Percentiles rank a stretch among this genome's conserved stretches.
Evolutionary conservation across 352 stramenopile species (phyloP).

Genomic region (Halophytophthora batemanensis): DNA sequence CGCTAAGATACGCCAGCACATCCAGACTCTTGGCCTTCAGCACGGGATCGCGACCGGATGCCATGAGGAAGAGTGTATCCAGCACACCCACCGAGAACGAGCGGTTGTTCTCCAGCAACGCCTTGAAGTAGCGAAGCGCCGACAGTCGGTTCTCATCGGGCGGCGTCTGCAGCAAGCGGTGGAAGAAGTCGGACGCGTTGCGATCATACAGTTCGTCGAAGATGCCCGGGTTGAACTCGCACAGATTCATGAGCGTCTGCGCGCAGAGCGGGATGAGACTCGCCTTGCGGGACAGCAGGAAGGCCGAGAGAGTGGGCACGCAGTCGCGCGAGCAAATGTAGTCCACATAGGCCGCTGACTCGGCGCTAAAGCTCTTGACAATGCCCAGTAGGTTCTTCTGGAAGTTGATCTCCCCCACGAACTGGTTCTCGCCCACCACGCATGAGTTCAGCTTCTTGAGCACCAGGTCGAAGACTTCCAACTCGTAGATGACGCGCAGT

Average conservation of each 20-base stretch:
- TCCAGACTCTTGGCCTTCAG: slow-evolving; percentile 54
- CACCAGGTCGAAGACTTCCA: slow-evolving; percentile 62
- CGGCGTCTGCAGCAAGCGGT: slow-evolving; percentile 68
- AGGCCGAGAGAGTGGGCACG: slow-evolving; percentile 50
- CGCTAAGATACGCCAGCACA: slow-evolving; percentile 50
- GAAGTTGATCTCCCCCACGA: slow-evolving; percentile 76
- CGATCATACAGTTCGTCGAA: slow-evolving; percentile 61
- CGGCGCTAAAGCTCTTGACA: slow-evolving; percentile 69
- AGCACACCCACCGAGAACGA: slow-evolving; percentile 54
- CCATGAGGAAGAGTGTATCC: slow-evolving; percentile 73
- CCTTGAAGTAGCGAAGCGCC: slow-evolving; percentile 65
- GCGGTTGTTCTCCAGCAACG: slow-evolving; percentile 53
- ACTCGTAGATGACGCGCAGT: slow-evolving; percentile 52
- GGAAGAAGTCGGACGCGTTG: slow-evolving; percentile 75
- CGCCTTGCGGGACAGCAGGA: slow-evolving; percentile 68
- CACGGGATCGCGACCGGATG: slow-evolving; percentile 45
- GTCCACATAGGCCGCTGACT: slow-evolving; percentile 50
- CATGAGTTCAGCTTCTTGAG: slow-evolving; percentile 71
- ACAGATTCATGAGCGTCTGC: slow-evolving; percentile 78
- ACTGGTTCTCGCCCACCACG: slow-evolving; percentile 59
- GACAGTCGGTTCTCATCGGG: slow-evolving; percentile 74
- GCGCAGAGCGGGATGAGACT: slow-evolving; percentile 60
- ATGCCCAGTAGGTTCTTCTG: slow-evolving; percentile 76
- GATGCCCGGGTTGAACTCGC: slow-evolving; percentile 64
- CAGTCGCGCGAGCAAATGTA: slow-evolving; percentile 58